These are phyloP conservation scores for Fallopia convolvulus DNA, from an alignment of 148 eudicot species.

Conservation along the genomic window DNA sequence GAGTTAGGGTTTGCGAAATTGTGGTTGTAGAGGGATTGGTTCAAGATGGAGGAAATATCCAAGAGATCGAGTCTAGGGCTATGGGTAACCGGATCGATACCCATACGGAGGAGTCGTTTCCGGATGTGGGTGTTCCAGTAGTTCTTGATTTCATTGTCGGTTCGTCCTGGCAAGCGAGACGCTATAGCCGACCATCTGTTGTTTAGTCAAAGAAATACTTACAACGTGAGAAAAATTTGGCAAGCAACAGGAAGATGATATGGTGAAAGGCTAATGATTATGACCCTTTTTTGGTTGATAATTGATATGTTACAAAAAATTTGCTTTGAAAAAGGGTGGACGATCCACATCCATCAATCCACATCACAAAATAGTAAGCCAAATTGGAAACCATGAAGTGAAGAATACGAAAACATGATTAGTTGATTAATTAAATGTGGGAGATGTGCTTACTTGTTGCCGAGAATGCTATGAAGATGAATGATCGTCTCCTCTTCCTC, in stretches of 20 bases:
- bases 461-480: slow-evolving; percentile 82
- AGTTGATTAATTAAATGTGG: too few relatives aligned
- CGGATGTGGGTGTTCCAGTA: slow-evolving; percentile 93
- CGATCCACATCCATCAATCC: not conserved
- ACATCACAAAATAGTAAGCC: not conserved
- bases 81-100: slow-evolving; percentile 91
- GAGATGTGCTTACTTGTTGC: slow-evolving; percentile 64
- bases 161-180: slow-evolving; percentile 83
- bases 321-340: not conserved
- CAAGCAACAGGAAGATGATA: not conserved
- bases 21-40: slow-evolving; percentile 37
- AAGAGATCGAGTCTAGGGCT: slow-evolving; percentile 84
- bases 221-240: slow-evolving; percentile 1
- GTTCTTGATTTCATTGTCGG: slow-evolving; percentile 91
- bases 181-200: slow-evolving; percentile 94
- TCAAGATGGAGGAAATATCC: slow-evolving; percentile 59
- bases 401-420: too few relatives aligned
- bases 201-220: slow-evolving; percentile 18
- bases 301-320: too few relatives aligned
- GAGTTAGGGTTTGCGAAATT: slow-evolving; percentile 18
- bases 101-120: slow-evolving; percentile 76
- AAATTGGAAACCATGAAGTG: too few relatives aligned
- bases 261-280: not conserved
- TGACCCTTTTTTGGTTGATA: not conserved
- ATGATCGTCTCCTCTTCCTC: slow-evolving; percentile 90